Evolutionary conservation across 176 grass and related monocot species (phyloP).

Genomic region (Bromus sterilis): DNA sequence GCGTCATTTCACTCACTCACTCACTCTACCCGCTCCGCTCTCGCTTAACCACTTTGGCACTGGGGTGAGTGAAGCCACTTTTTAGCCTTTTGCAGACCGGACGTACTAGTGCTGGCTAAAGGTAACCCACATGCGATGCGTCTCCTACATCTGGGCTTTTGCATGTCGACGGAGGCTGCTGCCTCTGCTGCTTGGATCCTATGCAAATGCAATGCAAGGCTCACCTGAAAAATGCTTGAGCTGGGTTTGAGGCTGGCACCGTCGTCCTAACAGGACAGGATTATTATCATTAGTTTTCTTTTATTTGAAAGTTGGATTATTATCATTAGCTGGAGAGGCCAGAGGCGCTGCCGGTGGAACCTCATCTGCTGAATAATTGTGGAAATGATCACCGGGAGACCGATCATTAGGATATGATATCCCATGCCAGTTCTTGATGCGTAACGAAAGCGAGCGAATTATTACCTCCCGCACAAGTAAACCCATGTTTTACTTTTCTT

Average conservation of each 20-base stretch:
- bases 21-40: not conserved
- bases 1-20: not conserved
- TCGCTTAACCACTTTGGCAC: conserved; percentile 24
- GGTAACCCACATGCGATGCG: not conserved
- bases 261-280: too few relatives aligned
- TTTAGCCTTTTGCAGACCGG: not conserved
- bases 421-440: not conserved
- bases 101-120: not conserved
- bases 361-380: not conserved
- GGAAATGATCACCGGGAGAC: not conserved
- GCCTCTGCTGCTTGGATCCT: not conserved
- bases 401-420: not conserved
- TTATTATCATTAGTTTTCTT: too few relatives aligned
- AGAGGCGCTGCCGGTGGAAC: not conserved
- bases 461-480: not conserved
- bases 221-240: not conserved
- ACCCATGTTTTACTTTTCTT: not conserved
- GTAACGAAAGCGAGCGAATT: not conserved
- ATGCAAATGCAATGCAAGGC: not conserved
- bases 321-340: not conserved
- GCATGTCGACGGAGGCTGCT: not conserved
- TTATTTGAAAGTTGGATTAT: too few relatives aligned
- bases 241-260: not conserved
- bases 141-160: not conserved
- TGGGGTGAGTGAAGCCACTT: not conserved